Evolutionary conservation across 768 basidiomycete species (phyloP), one percentile per base, ranked within the genome.

Genomic region (Mycena pura): DNA sequence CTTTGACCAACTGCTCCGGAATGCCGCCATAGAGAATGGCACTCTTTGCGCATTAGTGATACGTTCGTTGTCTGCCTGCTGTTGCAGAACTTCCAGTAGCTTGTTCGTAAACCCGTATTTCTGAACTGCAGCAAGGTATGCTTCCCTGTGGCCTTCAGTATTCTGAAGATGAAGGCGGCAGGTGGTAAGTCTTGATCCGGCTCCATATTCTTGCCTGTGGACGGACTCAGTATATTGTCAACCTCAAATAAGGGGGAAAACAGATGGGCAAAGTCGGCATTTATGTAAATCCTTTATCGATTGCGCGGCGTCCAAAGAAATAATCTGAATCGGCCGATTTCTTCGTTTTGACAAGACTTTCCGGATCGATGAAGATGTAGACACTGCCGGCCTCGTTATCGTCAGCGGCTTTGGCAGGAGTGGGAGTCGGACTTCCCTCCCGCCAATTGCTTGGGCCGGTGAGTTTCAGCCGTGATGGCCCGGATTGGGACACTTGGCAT

Each of bases 1-100:
- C 55, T 40, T 57, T 57, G n/a, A 57, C 45, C 22, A 48, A 28
- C 29, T 56, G 53, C 43, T 44, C 44, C 31, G 29, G 53, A 55
- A 46, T 45, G 53, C 53, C 11, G 43, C 24, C 41, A 55, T 45
- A 46, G 53, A 45, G 32, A 56, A 56, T 45, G 45, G 54, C 9
- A 56, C 34, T 24, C 54, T 36, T 40, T 56, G 32, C 2, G 45
- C 44, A 46, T 47, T 39, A 28, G 47, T n/a, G 1, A 34, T 29
- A 44, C 41, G 31, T 32, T 54, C 19, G 24, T 47, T 34, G 11
- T 36, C 41, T 28, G 17, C 44, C 43, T 41, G 32, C 24, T 47
- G 54, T 19, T 46, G 22, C 14, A 25, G 44, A 47, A 11, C 28
- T 29, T 46, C 54, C 14, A 36, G 36, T 13, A 56, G 54, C 19